phyloP scores from a whole-genome alignment of 441 rosid genomes.

The Erodium texanum region DNA sequence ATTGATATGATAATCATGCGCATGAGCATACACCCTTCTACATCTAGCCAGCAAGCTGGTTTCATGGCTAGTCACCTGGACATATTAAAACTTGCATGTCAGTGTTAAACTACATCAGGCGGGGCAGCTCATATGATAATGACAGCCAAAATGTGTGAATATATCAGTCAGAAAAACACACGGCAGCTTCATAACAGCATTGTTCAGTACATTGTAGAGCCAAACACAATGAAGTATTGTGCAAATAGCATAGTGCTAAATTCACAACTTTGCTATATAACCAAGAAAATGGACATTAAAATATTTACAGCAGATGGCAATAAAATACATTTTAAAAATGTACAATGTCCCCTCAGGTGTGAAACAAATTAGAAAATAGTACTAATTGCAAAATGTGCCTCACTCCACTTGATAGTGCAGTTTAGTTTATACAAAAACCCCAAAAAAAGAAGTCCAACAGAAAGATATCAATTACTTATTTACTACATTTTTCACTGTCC shows the following conservation, averaged over 20 bases:
- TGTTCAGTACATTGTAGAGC: not conserved
- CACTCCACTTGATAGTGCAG: no score
- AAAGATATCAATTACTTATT: not conserved
- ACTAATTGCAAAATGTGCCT: no score
- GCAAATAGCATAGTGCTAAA: not conserved
- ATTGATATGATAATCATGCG: slow-evolving; percentile 98
- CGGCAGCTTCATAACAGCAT: not conserved
- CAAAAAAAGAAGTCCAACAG: no score
- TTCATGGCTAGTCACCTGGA: slow-evolving; percentile 75
- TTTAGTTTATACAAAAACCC: no score
- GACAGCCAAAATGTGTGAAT: not conserved
- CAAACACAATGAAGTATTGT: not conserved
- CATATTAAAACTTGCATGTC: not conserved
- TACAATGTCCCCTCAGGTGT: not conserved
- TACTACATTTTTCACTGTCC: not conserved
- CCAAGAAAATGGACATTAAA: not conserved
- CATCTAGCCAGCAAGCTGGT: slow-evolving; percentile 83
- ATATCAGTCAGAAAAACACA: not conserved
- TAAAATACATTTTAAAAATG: not conserved
- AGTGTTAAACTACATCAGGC: slow-evolving; percentile 7
- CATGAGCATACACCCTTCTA: slow-evolving; percentile 91
- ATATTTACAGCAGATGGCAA: not conserved
- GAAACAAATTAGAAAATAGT: not conserved
- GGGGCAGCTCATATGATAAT: not conserved
- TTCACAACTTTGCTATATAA: not conserved